These are phyloP conservation scores for Penicillium roqueforti DNA, from an alignment of 495 filamentous ascomycete species.

Conservation along the genomic window DNA sequence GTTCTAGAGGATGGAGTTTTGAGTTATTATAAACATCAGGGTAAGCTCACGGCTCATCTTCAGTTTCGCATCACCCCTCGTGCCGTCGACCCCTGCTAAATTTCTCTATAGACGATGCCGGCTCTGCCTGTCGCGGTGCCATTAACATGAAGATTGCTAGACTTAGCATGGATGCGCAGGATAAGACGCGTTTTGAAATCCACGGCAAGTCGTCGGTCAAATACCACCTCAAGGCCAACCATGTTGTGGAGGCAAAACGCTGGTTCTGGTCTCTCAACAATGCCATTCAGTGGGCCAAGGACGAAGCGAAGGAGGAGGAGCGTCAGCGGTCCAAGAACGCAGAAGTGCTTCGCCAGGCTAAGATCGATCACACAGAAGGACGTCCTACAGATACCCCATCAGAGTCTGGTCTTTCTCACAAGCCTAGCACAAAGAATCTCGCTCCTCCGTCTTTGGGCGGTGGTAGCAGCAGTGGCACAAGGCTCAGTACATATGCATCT, in stretches of 20 bases:
- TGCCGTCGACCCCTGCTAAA: conserved; percentile 3
- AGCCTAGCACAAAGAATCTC: conserved; percentile 38
- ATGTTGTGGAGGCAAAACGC: conserved; percentile 58
- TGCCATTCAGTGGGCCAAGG: conserved; percentile 96
- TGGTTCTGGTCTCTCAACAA: conserved; percentile 99
- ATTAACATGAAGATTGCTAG: conserved; percentile 98
- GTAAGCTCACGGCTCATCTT: conserved; percentile 29
- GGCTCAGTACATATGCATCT: conserved; percentile 43
- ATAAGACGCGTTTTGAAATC: conserved; percentile 96
- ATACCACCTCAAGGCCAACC: conserved; percentile 94
- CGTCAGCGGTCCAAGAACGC: conserved; percentile 65
- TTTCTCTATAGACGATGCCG: conserved; percentile 59
- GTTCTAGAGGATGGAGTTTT: conserved; percentile 95
- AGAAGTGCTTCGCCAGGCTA: conserved; percentile 72
- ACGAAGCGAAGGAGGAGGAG: conserved; percentile 89
- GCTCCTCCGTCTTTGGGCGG: conserved; percentile 32
- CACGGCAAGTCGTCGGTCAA: conserved; percentile 98
- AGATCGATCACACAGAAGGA: conserved; percentile 54
- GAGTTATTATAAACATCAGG: conserved; percentile 98
- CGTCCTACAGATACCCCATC: conserved; percentile 28
- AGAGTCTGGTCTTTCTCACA: conserved; percentile 31
- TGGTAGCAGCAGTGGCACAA: conserved; percentile 35
- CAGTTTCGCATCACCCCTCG: background rate
- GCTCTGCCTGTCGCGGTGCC: conserved; percentile 78
- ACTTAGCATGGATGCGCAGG: conserved; percentile 90